Base-by-base conservation (phyloP, 1,284 basidiomycete genomes). In the Microbotryum saponariae region DNA sequence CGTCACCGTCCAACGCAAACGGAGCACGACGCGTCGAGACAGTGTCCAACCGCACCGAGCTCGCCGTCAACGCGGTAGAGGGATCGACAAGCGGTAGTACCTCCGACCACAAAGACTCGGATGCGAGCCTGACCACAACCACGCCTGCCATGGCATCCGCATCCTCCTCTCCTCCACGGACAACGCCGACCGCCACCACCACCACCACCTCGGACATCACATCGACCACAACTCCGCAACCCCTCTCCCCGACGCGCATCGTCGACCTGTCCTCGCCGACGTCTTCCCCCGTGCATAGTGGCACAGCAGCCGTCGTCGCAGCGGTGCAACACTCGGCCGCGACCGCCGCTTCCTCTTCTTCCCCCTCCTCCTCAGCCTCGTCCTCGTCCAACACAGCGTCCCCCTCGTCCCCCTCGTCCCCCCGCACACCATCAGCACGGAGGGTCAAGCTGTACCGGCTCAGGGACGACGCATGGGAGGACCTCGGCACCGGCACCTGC, bases 401-500 rank as follows among this genome's bases (percentile, higher is more conserved):
- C 25, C 45, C 62, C 9, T 59, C 59, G 27, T 44, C 57, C 8
- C 23, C 57, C 20, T 59, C 59, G 27, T 44, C 57, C 8, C 23
- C 57, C 20, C 51, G 58, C 29, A 44, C 51, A 21, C 44, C 51
- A 7, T 46, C 53, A 0, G 9, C 51, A 20, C 60, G 70, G 10
- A 66, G 72, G 20, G 66, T 70, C 25, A 76, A 93, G 86, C 91
- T 97, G 31, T 97, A 97, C 76, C 87, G 92, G 76, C 84, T 97
- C 63, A 82, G 91, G 60, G 88, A 87, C 61, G 82, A 87, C 62
- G 84, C 85, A 58, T 97, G 92, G 92, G 82, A 86, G 61, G 93
- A 97, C 79, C 85, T 91, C 72, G 92, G 92, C 51, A 96, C 92
- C 23, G 93, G 92, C 0, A 88, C 91, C 74, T 94, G 92, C 75